Conservation (phyloP, 1,284 basidiomycete species). For the Neolentinus lepideus region DNA sequence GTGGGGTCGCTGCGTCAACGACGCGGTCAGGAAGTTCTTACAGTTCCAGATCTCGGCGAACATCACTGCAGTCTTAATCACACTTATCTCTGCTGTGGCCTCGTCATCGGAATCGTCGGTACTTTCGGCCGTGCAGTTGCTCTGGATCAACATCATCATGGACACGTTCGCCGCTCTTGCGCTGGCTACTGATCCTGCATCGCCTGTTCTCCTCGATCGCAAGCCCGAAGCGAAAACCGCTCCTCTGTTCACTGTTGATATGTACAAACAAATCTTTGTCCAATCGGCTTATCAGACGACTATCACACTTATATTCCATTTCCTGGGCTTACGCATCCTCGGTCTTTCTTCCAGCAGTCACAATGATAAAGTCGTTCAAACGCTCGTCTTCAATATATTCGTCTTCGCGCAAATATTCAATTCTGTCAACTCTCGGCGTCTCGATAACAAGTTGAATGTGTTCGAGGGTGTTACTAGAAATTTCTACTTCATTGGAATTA, state of each 20-base stretch:
- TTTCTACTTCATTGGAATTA: conserved; percentile 85
- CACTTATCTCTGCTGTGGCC: conserved; percentile 86
- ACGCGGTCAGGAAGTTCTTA: conserved; percentile 94
- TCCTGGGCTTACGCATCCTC: conserved; percentile 72
- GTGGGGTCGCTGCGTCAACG: conserved; percentile 99
- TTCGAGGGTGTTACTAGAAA: conserved; percentile 82
- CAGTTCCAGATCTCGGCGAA: conserved; percentile 99
- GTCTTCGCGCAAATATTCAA: conserved; percentile 97
- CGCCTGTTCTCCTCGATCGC: conserved; percentile 74
- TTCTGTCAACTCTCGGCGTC: conserved; percentile 85
- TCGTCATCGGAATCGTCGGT: conserved; percentile 77
- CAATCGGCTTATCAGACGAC: conserved; percentile 88
- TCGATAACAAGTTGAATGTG: conserved; percentile 85
- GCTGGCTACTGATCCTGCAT: conserved; percentile 93
- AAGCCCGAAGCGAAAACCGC: conserved; percentile 87
- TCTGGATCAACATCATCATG: conserved; percentile 98
- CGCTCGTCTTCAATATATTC: conserved; percentile 94
- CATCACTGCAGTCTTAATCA: conserved; percentile 92
- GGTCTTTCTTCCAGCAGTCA: conserved; percentile 39
- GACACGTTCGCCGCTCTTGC: conserved; percentile 97
- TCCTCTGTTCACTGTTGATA: conserved; percentile 85
- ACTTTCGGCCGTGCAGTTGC: conserved; percentile 88
- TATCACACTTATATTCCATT: conserved; percentile 87
- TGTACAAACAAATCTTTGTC: conserved; percentile 92
- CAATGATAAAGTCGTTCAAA: conserved; percentile 58